Evolutionary conservation across 1,284 basidiomycete species (phyloP).

Genomic region (Rhodofomes roseus): DNA sequence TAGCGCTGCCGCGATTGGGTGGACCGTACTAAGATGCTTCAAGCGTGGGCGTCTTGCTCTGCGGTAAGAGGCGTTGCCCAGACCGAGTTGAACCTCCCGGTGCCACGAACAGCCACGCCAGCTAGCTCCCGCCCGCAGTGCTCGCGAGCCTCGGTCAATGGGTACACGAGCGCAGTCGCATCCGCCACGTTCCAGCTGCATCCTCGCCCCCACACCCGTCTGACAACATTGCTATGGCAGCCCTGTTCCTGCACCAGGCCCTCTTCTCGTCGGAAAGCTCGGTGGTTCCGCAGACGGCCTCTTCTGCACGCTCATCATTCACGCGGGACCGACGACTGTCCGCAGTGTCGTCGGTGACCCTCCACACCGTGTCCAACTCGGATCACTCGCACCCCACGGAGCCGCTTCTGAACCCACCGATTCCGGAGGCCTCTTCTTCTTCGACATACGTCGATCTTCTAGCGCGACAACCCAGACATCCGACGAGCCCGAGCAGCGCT

Average conservation of each 20-base stretch:
- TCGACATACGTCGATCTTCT: conserved; percentile 45
- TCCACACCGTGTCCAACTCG: conserved; percentile 40
- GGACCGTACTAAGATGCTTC: not conserved
- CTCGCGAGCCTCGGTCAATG: not conserved
- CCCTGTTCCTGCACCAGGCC: conserved; percentile 53
- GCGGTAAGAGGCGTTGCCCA: not conserved
- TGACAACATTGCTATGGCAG: conserved; percentile 20
- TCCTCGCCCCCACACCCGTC: not conserved
- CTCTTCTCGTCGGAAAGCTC: conserved; percentile 31
- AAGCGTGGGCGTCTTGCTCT: not conserved
- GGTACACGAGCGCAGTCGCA: not conserved
- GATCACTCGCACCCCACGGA: conserved; percentile 48
- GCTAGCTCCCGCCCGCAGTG: not conserved
- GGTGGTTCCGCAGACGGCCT: conserved; percentile 2
- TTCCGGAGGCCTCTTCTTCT: conserved; percentile 36
- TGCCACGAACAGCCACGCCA: not conserved
- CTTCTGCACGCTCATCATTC: conserved; percentile 20
- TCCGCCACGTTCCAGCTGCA: not conserved
- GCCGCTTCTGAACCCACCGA: conserved; percentile 38
- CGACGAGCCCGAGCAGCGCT: conserved; percentile 28
- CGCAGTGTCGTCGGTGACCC: conserved; percentile 46
- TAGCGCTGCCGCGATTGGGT: not conserved
- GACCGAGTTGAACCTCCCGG: not conserved
- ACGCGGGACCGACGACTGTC: conserved; percentile 36
- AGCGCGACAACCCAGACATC: conserved; percentile 41